Evolutionary conservation across 768 basidiomycete genomes (phyloP).

Genomic region (Lepiota brunneoincarnata): DNA sequence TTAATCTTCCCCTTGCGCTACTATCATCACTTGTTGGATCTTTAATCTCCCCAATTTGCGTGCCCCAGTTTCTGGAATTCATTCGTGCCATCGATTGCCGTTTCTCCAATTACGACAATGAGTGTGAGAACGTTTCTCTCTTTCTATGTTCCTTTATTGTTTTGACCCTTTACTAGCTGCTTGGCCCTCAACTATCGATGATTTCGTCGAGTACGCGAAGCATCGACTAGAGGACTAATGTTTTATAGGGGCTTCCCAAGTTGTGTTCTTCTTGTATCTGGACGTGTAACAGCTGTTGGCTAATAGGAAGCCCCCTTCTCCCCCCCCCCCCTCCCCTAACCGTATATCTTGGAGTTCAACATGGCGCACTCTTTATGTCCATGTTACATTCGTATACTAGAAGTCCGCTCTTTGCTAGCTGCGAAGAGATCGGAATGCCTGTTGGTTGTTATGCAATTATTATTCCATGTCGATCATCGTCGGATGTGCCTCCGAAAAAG

Average conservation of each 20-base stretch:
- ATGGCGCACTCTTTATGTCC: not conserved
- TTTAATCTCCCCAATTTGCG: conserved; percentile 3
- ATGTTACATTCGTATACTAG: not conserved
- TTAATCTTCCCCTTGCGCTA: not conserved
- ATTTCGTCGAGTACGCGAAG: conserved; percentile 72
- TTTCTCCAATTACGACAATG: conserved; percentile 72
- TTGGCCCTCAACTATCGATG: conserved; percentile 87
- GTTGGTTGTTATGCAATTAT: not conserved
- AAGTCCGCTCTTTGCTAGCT: not conserved
- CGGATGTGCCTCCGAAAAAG: not conserved
- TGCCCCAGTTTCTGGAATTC: conserved; percentile 71
- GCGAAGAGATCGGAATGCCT: not conserved
- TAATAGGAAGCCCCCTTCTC: too few species aligned
- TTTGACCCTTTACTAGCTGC: conserved; percentile 46
- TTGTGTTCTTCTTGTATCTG: not conserved
- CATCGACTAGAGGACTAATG: conserved; percentile 24
- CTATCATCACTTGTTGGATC: not conserved
- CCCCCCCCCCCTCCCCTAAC: not conserved
- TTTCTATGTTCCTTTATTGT: conserved; percentile 10
- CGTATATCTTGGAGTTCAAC: not conserved
- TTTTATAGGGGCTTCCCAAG: not conserved
- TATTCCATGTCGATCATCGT: not conserved
- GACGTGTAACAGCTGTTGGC: conserved; percentile 2
- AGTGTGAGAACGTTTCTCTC: conserved; percentile 46
- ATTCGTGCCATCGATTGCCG: conserved; percentile 69